Evolutionary conservation across 306 rosid species (phyloP).

Genomic region (Carpinus fangiana): DNA sequence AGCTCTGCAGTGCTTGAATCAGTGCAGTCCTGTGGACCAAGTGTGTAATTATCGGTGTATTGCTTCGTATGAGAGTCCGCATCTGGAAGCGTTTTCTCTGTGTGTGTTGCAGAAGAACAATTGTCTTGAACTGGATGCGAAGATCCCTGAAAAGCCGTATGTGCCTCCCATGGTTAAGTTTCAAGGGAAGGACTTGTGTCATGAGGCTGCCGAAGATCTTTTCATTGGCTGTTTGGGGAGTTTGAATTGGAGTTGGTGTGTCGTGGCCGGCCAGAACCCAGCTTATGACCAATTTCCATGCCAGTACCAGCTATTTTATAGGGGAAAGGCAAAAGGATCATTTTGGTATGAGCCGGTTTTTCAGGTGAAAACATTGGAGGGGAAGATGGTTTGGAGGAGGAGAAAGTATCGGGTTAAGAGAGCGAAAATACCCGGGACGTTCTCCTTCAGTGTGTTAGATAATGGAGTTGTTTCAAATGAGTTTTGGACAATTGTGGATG

Average conservation of each 20-base stretch:
- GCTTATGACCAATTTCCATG: constrained; percentile 91
- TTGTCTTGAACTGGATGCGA: constrained; percentile 76
- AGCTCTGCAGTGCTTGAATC: constrained; percentile 81
- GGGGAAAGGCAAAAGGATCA: constrained; percentile 87
- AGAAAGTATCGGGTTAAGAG: constrained; percentile 75
- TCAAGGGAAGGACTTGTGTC: constrained; percentile 44
- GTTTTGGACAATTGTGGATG: constrained; percentile 85
- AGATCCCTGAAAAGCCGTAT: constrained; percentile 62
- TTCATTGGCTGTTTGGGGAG: constrained; percentile 82
- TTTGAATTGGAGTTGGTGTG: constrained; percentile 91
- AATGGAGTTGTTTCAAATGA: constrained; percentile 90
- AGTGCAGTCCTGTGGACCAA: constrained; percentile 88
- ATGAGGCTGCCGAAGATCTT: constrained; percentile 71
- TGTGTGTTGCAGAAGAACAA: constrained; percentile 88
- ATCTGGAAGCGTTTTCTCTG: constrained; percentile 80
- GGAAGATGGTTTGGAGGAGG: constrained; percentile 78
- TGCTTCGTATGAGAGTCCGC: constrained; percentile 72
- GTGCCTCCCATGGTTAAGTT: constrained; percentile 59
- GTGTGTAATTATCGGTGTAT: constrained; percentile 83
- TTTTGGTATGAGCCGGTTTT: constrained; percentile 91
- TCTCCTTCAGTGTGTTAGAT: constrained; percentile 74
- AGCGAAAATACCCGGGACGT: constrained; percentile 66
- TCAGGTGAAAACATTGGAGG: constrained; percentile 79
- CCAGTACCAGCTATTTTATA: constrained; percentile 78
- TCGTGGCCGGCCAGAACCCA: constrained; percentile 81